Conservation (phyloP, 106 monocot species). For the Dioscorea dumetorum region DNA sequence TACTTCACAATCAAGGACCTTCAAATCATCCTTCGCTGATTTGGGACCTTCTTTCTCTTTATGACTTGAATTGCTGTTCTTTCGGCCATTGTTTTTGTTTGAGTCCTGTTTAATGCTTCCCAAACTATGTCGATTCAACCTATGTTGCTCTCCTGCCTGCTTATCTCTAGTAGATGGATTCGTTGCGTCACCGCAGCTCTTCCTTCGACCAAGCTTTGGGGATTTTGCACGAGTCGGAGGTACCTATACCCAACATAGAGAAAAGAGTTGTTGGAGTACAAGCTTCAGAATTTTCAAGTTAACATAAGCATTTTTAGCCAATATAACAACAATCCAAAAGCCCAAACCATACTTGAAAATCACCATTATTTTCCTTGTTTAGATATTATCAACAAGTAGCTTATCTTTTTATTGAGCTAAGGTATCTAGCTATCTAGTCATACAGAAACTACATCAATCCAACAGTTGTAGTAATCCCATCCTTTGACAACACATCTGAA, state of each 20-base stretch:
- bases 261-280: no score
- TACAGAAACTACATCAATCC: no score
- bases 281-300: no score
- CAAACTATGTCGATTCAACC: conserved; percentile 49
- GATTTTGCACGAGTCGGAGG: conserved; percentile 76
- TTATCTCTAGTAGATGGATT: background rate
- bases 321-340: no score
- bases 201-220: conserved; percentile 67
- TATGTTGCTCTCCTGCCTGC: conserved; percentile 7
- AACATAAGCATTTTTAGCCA: no score
- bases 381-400: no score
- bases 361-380: no score
- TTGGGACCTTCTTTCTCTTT: conserved; percentile 11
- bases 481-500: no score
- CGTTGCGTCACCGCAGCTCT: conserved; percentile 50
- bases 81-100: conserved; percentile 6
- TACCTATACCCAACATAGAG: conserved; percentile 8
- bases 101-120: conserved; percentile 28
- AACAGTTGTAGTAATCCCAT: no score
- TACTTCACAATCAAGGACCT: background rate
- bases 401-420: no score
- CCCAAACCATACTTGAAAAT: no score
- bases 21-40: conserved; percentile 6
- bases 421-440: no score
- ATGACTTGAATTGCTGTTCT: background rate